Evolutionary conservation across 257 asterid genomes (phyloP).

Genomic region (Solanum sparsipilum): DNA sequence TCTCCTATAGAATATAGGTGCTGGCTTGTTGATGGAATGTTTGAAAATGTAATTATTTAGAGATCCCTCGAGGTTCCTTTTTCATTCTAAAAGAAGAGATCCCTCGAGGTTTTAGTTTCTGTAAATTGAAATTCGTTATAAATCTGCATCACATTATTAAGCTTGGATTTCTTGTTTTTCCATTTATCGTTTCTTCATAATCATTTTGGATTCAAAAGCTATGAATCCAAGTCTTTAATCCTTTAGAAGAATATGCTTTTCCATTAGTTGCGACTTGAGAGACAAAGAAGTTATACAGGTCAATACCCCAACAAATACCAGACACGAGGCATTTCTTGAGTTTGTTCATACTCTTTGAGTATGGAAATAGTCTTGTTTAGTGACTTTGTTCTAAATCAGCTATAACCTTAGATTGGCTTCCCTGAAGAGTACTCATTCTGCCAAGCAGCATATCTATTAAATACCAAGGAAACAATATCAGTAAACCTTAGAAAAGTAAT

Average conservation of each 20-base stretch:
- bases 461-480: not conserved
- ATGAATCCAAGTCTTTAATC: not conserved
- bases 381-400: not conserved
- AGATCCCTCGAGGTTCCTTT: not conserved
- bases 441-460: not conserved
- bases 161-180: not conserved
- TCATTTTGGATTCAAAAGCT: not conserved
- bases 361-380: not conserved
- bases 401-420: not conserved
- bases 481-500: not conserved
- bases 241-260: not conserved
- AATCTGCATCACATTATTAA: not conserved
- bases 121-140: not conserved
- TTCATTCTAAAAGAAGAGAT: not conserved
- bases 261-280: not conserved
- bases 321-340: not conserved
- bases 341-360: not conserved
- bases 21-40: not conserved
- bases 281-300: not conserved
- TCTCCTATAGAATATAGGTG: not conserved
- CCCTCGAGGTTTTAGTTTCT: not conserved
- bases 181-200: not conserved
- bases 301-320: not conserved
- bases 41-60: not conserved
- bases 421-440: not conserved